Base-by-base conservation (phyloP, 768 basidiomycete genomes). In the Lepiota subincarnata region DNA sequence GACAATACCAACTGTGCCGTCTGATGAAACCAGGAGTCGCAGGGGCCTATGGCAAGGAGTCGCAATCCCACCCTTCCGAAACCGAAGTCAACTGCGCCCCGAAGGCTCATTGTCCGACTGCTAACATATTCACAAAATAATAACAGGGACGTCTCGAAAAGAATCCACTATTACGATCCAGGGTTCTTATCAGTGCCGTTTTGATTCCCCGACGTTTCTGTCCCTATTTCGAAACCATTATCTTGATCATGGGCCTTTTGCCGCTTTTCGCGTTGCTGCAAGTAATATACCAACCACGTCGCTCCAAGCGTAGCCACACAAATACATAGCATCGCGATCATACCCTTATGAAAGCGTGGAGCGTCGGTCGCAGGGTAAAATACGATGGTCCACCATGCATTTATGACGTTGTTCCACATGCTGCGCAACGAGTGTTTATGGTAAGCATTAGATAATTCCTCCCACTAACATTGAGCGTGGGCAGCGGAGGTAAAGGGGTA, bases 301-400 rank as follows among this genome's bases (percentile, higher is more conserved):
- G 76, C 72, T 5, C 55, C 68, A 13, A 86, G 65, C 8, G 85
- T 84, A n/a, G 80, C 81, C 20, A 73, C 66, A 39, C 77, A 78
- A 0, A 75, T 75, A 41, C 78, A 79, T 31, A 86, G 73, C 82
- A 86, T 84, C 8, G 84, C 79, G 58, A 82, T 81, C 81, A 85
- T 82, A 18, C 86, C 87, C 53, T 80, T 87, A 14, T 63, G 73
- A 66, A 88, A 89, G 20, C 69, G 68, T 4, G 87, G 86, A 4
- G 84, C 86, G 48, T 87, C 82, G 20, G 83, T 83, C 4, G 86
- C 84, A n/a, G 80, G 82, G 66, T 87, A 88, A 64, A 86, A 82
- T 18, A 88, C 74, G 6, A 86, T 72, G 41, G 83, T 76, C 83
- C 83, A 86, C 83, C 82, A 84, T 0, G 83, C 82, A 60, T 85